phyloP scores from a whole-genome alignment of 116 monocot genomes.

The Phalaenopsis hybrid region DNA sequence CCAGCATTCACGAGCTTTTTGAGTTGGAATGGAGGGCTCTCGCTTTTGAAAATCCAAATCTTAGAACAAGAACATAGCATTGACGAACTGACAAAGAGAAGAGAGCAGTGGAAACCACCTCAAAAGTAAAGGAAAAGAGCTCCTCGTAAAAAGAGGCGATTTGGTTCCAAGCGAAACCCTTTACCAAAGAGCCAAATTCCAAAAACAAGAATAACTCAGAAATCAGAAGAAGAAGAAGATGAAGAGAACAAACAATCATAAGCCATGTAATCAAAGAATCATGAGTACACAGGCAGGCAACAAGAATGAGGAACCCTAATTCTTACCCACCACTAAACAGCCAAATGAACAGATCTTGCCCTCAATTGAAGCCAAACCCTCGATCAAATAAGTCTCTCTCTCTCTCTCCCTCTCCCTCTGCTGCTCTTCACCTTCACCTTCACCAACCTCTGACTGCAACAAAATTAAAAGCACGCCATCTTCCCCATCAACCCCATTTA shows the following conservation, averaged over 20 bases:
- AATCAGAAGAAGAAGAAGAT: neutral
- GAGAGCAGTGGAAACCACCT: neutral
- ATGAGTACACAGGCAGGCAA: neutral
- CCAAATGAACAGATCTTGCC: slow-evolving; percentile 5
- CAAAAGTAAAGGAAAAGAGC: slow-evolving; percentile 5
- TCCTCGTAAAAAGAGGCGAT: neutral
- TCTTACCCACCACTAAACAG: neutral
- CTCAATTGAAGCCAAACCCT: neutral
- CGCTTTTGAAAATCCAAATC: slow-evolving; percentile 15
- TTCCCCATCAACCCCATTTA: slow-evolving; percentile 21
- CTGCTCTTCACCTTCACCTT: slow-evolving; percentile 2
- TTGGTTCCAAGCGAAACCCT: neutral
- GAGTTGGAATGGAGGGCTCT: slow-evolving; percentile 1
- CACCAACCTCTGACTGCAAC: slow-evolving; percentile 12
- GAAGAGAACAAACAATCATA: neutral
- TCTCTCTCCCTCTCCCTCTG: slow-evolving; percentile 10
- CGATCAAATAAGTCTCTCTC: neutral
- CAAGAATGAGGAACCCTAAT: neutral
- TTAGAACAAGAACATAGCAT: slow-evolving; percentile 8
- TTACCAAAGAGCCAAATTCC: neutral
- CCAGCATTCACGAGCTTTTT: slow-evolving; percentile 8
- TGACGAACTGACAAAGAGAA: neutral
- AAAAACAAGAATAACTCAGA: neutral
- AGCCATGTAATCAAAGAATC: slow-evolving; percentile 1
- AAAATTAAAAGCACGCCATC: slow-evolving; percentile 14